phyloP scores from a whole-genome alignment of 441 rosid genomes.

The Codiaeum variegatum region DNA sequence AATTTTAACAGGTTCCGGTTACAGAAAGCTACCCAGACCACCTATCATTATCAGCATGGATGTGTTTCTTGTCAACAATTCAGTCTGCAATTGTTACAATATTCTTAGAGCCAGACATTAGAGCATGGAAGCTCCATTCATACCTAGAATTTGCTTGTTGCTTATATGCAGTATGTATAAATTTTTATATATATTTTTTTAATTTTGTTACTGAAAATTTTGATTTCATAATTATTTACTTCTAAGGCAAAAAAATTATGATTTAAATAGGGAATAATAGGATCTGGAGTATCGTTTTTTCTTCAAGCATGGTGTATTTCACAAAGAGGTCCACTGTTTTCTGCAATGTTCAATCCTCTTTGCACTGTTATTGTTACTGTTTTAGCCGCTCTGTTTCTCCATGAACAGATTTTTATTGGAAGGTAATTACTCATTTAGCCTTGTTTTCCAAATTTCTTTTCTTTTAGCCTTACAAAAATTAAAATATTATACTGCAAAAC shows the following conservation, averaged over 20 bases:
- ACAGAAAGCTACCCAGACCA: slow-evolving; percentile 43
- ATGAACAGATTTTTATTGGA: slow-evolving; percentile 50
- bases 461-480: not conserved
- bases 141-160: not conserved
- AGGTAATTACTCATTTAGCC: slow-evolving; percentile 31
- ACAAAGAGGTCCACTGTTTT: slow-evolving; percentile 51
- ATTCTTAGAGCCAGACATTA: slow-evolving; percentile 35
- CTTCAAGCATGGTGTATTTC: slow-evolving; percentile 62
- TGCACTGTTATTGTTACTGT: slow-evolving; percentile 50
- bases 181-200: not conserved
- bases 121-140: slow-evolving; percentile 19
- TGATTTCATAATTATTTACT: too few relatives aligned
- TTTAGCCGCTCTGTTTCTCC: slow-evolving; percentile 43
- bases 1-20: slow-evolving; percentile 42
- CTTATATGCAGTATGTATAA: not conserved
- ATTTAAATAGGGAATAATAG: not conserved
- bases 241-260: not conserved
- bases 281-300: slow-evolving; percentile 21
- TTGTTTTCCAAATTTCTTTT: not conserved
- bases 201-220: not conserved
- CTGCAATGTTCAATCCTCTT: slow-evolving; percentile 57
- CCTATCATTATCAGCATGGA: slow-evolving; percentile 53
- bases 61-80: slow-evolving; percentile 44
- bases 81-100: slow-evolving; percentile 41
- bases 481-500: too few relatives aligned